Percentiles rank a stretch among this genome's conserved stretches.
Conservation (phyloP, 441 rosid species). For the Cnidoscolus chayamansa region DNA sequence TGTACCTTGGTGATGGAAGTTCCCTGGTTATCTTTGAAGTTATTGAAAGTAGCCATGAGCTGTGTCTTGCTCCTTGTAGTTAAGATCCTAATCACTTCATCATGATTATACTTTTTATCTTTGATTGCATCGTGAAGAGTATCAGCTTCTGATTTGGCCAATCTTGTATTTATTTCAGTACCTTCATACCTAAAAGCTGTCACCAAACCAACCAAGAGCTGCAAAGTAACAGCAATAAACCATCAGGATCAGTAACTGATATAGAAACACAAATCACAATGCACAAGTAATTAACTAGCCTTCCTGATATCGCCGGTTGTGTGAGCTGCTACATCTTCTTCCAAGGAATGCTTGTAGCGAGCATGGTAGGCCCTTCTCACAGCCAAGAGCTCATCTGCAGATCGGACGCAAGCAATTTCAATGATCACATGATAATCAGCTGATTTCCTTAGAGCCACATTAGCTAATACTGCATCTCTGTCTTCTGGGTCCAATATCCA, state of each 20-base stretch:
- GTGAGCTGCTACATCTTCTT: conserved; percentile 64
- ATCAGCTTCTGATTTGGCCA: conserved; percentile 50
- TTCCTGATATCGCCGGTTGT: conserved; percentile 52
- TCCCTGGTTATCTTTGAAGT: conserved; percentile 46
- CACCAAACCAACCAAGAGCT: conserved; percentile 60
- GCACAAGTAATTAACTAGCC: conserved; percentile 26
- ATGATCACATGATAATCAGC: conserved; percentile 44
- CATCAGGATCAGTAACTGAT: neutral
- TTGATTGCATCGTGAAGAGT: conserved; percentile 47
- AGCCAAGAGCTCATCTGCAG: conserved; percentile 62
- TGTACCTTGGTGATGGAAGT: conserved; percentile 52
- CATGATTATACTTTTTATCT: conserved; percentile 43
- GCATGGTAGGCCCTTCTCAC: conserved; percentile 55
- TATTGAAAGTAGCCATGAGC: conserved; percentile 58
- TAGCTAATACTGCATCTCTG: conserved; percentile 56
- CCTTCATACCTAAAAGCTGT: conserved; percentile 56
- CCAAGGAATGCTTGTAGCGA: conserved; percentile 62
- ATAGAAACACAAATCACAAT: neutral
- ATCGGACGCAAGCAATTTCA: conserved; percentile 45
- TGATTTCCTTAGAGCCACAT: conserved; percentile 47
- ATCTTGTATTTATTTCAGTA: conserved; percentile 38
- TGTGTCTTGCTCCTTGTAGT: conserved; percentile 61
- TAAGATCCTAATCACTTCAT: conserved; percentile 54
- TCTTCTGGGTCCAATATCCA: conserved; percentile 69
- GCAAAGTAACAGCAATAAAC: conserved; percentile 13